Evolutionary conservation across 345 rosid genomes (phyloP), one percentile per base, ranked within the genome.

Genomic region (Microthlaspi erraticum): DNA sequence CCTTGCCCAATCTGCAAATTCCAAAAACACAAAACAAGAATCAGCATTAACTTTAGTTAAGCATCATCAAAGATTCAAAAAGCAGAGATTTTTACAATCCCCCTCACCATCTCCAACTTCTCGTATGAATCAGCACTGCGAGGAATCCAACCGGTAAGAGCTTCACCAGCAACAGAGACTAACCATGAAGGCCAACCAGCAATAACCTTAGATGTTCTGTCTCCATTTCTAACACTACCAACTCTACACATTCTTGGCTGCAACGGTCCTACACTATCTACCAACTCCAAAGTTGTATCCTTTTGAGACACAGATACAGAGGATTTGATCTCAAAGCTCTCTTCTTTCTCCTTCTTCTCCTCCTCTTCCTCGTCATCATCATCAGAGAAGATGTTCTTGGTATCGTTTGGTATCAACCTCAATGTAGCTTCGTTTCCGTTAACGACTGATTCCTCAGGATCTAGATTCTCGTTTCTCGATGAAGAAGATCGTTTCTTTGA

Each of bases 181-280:
- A 94, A 81, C 99, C 99, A 94, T 46, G 96, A 78, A 54, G 99
- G 99, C 99, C 99, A 94, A 71, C 99, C 99, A 18, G 98, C 91
- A 66, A 80, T 83, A 58, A 88, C 84, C 51, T 80, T 86, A 34
- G 87, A 87, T 60, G 87, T 88, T 76, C 65, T 85, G 68, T 91
- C 93, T 17, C 94, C 91, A 60, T 66, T 76, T 14, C 77, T 34
- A 56, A 86, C 53, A 66, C 89, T 84, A 42, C 77, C 69, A 53
- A 91, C 68, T 60, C 84, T 81, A 45, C 85, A 52, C 70, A 78
- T 76, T 76, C 70, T 62, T 68, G 81, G 72, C 33, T 77, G 87
- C 6, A 54, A 66, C 8, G 57, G 77, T 65, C 75, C 79, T 62
- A 73, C 76, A 57, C 46, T 69, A 11, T 52, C 68, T 26, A 17